Conservation (phyloP, 1,284 basidiomycete genomes). For the Pseudozyma pruni region DNA sequence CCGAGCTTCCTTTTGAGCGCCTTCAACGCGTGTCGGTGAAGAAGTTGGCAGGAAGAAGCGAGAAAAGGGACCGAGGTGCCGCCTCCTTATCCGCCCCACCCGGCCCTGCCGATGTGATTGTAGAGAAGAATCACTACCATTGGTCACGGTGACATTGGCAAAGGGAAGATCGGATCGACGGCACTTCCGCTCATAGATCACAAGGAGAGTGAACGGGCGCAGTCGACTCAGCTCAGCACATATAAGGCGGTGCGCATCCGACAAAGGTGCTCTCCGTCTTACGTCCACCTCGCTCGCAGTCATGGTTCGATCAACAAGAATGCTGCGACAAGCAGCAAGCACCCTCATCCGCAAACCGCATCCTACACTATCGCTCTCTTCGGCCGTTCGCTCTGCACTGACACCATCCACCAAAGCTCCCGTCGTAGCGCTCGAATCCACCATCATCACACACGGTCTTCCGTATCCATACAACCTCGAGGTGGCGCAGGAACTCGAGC, state of each 20-base stretch:
- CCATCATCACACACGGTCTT: constrained; percentile 86
- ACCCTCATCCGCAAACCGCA: constrained; percentile 30
- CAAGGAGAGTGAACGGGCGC: no score
- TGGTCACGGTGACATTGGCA: background rate
- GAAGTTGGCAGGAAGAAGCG: constrained; percentile 2
- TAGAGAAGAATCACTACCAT: background rate
- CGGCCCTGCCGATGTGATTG: background rate
- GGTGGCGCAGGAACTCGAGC: constrained; percentile 79
- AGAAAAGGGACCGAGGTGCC: constrained; percentile 21
- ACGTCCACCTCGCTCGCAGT: background rate
- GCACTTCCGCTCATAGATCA: background rate
- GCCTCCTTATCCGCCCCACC: constrained; percentile 6
- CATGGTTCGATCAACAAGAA: constrained; percentile 36
- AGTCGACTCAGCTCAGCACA: background rate
- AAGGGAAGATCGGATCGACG: constrained; percentile 22
- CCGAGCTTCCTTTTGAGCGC: constrained; percentile 19
- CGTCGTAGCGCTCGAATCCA: constrained; percentile 75
- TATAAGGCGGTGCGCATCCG: constrained; percentile 4
- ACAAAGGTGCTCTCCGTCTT: background rate
- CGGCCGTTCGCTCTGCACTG: constrained; percentile 28
- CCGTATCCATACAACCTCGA: constrained; percentile 78
- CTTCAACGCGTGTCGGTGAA: constrained; percentile 14
- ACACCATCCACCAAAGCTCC: constrained; percentile 51
- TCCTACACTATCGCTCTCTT: constrained; percentile 22
- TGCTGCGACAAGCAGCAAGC: constrained; percentile 36